Percentiles rank a stretch among this genome's conserved stretches.
Evolutionary conservation across 441 rosid genomes (phyloP).

Genomic region (Pelargonium cotyledonis): DNA sequence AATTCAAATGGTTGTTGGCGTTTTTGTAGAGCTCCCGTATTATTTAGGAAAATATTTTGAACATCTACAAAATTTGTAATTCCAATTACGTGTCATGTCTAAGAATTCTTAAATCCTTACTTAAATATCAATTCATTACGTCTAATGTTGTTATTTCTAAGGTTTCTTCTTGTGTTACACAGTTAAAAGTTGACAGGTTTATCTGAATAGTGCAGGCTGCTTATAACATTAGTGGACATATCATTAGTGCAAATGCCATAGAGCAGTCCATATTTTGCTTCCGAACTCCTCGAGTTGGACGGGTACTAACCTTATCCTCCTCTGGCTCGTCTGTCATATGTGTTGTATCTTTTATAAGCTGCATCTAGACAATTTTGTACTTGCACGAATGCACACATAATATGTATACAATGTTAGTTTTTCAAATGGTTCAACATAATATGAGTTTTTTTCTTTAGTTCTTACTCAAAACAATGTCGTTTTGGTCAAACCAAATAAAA

Average conservation of each 20-base stretch:
- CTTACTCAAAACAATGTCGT: no score
- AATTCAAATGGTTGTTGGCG: conserved; percentile 3
- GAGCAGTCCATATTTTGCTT: conserved; percentile 76
- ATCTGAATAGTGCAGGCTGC: conserved; percentile 72
- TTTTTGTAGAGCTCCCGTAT: neutral
- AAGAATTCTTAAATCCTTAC: neutral
- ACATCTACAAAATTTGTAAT: conserved; percentile 2
- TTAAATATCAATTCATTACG: no score
- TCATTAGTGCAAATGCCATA: conserved; percentile 71
- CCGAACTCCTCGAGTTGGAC: conserved; percentile 58
- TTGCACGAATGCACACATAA: no score
- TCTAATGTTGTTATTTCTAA: neutral
- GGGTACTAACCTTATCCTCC: conserved; percentile 38
- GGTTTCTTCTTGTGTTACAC: neutral
- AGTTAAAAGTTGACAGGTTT: conserved; percentile 28
- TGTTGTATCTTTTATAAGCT: no score
- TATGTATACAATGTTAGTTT: no score
- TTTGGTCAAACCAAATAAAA: no score
- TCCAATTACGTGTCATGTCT: neutral
- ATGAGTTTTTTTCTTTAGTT: no score
- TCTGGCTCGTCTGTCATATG: neutral
- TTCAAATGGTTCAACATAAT: no score
- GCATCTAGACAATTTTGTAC: no score
- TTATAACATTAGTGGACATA: conserved; percentile 75
- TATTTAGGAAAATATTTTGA: neutral